Evolutionary conservation across 805 yeast genomes (phyloP).

Genomic region (Candida hispaniensis): DNA sequence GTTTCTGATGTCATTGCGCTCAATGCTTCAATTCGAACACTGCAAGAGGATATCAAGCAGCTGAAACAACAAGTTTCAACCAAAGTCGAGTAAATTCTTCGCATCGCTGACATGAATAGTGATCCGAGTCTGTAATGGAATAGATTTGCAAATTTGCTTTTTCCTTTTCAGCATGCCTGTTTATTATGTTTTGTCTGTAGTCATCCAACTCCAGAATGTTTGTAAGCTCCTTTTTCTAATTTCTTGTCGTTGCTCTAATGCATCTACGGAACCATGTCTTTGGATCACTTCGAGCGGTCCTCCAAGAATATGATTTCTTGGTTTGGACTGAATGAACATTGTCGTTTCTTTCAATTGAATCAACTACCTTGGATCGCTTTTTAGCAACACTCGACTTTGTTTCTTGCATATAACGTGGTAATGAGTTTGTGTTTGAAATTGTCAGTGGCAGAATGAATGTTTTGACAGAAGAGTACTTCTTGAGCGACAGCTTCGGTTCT

Average conservation of each 20-base stretch:
- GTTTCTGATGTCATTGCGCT: conserved; percentile 64
- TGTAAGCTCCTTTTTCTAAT: too few relatives aligned
- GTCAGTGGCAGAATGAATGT: background rate
- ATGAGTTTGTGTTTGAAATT: background rate
- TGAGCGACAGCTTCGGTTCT: too few relatives aligned
- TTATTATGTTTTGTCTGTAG: too few relatives aligned
- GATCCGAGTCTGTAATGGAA: background rate
- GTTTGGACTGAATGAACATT: too few relatives aligned
- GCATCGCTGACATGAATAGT: background rate
- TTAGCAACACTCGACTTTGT: conserved; percentile 7
- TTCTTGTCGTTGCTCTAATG: too few relatives aligned
- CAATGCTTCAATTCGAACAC: conserved; percentile 53
- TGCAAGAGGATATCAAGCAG: conserved; percentile 53
- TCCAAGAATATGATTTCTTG: background rate
- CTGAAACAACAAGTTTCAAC: conserved; percentile 31
- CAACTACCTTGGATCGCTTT: conserved; percentile 4
- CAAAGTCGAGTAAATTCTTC: conserved; percentile 33
- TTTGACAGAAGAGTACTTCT: background rate
- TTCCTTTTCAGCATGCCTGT: too few relatives aligned
- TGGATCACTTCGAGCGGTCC: too few relatives aligned
- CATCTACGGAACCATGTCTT: too few relatives aligned
- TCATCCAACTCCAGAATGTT: too few relatives aligned
- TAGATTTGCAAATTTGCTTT: too few relatives aligned
- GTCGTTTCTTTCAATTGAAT: too few relatives aligned
- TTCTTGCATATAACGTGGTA: conserved; percentile 11